Evolutionary conservation across 352 stramenopile species (phyloP).

Genomic region (Pilasporangium apinafurcum): DNA sequence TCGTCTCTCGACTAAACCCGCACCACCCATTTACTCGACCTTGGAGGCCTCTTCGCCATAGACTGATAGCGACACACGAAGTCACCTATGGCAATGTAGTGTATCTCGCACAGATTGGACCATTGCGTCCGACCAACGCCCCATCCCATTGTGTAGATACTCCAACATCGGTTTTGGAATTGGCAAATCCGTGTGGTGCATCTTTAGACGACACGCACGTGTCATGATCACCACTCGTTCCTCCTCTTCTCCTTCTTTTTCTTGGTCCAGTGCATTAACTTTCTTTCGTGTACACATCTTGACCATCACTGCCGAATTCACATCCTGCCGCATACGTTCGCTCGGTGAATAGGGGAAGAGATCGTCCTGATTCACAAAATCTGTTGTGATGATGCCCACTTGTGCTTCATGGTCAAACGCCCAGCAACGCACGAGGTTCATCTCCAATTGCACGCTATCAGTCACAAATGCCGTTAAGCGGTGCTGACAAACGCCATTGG

Average conservation of each 20-base stretch:
- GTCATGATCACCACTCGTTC: background rate
- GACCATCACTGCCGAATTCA: background rate
- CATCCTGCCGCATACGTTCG: conserved; percentile 1
- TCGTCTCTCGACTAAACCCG: no score
- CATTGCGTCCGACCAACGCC: background rate
- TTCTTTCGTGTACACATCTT: background rate
- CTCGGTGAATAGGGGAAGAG: conserved; percentile 1
- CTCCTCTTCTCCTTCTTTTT: background rate
- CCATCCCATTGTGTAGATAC: background rate
- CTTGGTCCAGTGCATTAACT: background rate
- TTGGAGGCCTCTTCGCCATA: background rate
- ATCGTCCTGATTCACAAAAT: conserved; percentile 4
- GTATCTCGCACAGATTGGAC: no score
- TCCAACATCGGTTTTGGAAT: background rate
- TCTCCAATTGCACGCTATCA: background rate
- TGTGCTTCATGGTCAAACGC: background rate
- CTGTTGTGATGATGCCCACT: background rate
- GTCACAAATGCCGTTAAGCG: background rate
- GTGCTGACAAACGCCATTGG: background rate
- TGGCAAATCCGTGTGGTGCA: background rate
- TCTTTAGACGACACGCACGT: background rate
- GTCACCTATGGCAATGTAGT: no score
- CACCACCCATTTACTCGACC: no score
- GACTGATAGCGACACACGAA: no score
- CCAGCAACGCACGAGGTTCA: conserved; percentile 1